phyloP scores from a whole-genome alignment of 306 rosid genomes.

The Mimosa bimucronata region DNA sequence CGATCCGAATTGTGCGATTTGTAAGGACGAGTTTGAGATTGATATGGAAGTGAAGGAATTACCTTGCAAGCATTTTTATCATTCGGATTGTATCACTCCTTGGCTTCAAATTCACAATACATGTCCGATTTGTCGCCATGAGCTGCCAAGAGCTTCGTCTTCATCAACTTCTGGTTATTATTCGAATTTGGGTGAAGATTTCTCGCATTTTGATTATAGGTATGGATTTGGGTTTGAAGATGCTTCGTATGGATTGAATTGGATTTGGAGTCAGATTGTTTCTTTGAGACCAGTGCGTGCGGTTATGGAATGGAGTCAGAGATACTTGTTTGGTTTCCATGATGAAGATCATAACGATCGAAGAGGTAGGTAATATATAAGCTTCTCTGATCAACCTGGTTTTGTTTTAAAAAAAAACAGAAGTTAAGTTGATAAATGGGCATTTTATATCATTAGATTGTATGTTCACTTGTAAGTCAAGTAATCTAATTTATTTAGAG shows the following conservation, averaged over 20 bases:
- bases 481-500: too few relatives aligned
- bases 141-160: slow-evolving; percentile 28
- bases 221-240: slow-evolving; percentile 38
- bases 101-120: slow-evolving; percentile 75
- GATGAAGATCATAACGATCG: slow-evolving; percentile 7
- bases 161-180: background rate
- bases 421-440: too few relatives aligned
- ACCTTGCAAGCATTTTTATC: slow-evolving; percentile 84
- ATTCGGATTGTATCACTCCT: slow-evolving; percentile 66
- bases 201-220: background rate
- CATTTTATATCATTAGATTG: too few relatives aligned
- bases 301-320: slow-evolving; percentile 45
- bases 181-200: background rate
- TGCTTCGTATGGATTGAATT: slow-evolving; percentile 22
- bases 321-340: slow-evolving; percentile 31
- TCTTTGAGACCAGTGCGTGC: slow-evolving; percentile 52
- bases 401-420: too few relatives aligned
- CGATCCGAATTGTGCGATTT: slow-evolving; percentile 67
- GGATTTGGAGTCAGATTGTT: slow-evolving; percentile 55
- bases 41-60: slow-evolving; percentile 60
- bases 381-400: background rate
- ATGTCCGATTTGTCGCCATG: slow-evolving; percentile 73
- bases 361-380: slow-evolving; percentile 44
- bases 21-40: slow-evolving; percentile 70
- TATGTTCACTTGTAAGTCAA: too few relatives aligned